phyloP scores from a whole-genome alignment of 345 rosid species.

The Brassica rapa region DNA sequence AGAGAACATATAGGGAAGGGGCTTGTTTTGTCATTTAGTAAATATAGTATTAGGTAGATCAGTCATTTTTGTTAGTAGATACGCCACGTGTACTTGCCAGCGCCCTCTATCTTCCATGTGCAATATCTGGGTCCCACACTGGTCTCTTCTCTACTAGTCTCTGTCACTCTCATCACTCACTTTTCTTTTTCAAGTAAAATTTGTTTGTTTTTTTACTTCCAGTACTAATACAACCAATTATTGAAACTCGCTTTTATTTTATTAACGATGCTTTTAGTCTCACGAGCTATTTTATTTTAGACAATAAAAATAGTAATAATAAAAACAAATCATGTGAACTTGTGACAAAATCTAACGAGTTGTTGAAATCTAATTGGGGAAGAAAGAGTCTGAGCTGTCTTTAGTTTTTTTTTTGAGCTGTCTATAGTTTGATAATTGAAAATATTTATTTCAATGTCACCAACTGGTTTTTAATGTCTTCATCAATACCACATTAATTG shows the following conservation, averaged over 20 bases:
- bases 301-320: neutral
- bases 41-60: conserved; percentile 29
- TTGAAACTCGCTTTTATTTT: conserved; percentile 1
- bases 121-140: conserved; percentile 32
- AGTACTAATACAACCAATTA: neutral
- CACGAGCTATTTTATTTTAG: neutral
- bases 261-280: neutral
- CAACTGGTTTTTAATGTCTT: conserved; percentile 28
- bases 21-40: conserved; percentile 25
- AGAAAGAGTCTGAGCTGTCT: conserved; percentile 20
- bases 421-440: neutral
- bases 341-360: conserved; percentile 49
- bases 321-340: conserved; percentile 46
- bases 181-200: conserved; percentile 1
- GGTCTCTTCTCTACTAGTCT: conserved; percentile 24
- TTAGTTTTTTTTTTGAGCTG: neutral
- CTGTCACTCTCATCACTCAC: conserved; percentile 39
- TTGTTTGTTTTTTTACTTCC: neutral
- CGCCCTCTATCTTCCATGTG: conserved; percentile 38
- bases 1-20: conserved; percentile 37
- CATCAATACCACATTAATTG: conserved; percentile 25
- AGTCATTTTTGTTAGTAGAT: conserved; percentile 15
- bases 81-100: conserved; percentile 22
- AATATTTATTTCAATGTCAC: conserved; percentile 4
- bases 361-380: conserved; percentile 34